Percentiles rank a stretch among this genome's conserved stretches.
Evolutionary conservation across 805 yeast genomes (phyloP).

Genomic region (Tetrapisispora namnaoensis): DNA sequence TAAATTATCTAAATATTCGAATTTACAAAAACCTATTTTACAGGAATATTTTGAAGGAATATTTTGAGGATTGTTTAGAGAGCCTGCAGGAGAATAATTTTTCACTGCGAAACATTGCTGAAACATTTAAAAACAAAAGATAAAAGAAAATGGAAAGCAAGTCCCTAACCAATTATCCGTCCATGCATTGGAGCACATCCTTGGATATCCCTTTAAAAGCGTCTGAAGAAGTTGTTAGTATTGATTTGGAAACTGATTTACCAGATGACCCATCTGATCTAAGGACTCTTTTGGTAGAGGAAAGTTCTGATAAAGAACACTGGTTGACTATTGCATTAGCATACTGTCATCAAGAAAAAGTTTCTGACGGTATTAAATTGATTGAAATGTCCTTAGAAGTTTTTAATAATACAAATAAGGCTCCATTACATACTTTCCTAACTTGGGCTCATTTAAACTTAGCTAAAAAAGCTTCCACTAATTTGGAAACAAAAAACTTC

Average conservation of each 20-base stretch:
- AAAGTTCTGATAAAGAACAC: slow-evolving; percentile 61
- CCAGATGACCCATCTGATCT: slow-evolving; percentile 87
- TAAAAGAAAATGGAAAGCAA: background rate
- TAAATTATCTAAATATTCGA: no score
- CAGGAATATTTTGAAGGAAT: no score
- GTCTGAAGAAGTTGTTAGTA: slow-evolving; percentile 75
- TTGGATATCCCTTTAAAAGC: slow-evolving; percentile 60
- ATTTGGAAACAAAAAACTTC: slow-evolving; percentile 20
- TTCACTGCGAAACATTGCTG: no score
- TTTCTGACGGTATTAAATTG: slow-evolving; percentile 55
- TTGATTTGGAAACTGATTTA: slow-evolving; percentile 69
- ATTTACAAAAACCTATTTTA: no score
- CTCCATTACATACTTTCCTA: slow-evolving; percentile 49
- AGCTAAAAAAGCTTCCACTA: slow-evolving; percentile 25
- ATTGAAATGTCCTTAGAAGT: slow-evolving; percentile 48
- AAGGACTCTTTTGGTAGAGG: slow-evolving; percentile 67
- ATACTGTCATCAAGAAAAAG: slow-evolving; percentile 52
- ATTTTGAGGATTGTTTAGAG: no score
- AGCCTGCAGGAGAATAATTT: no score
- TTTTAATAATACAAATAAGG: slow-evolving; percentile 29
- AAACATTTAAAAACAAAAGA: no score
- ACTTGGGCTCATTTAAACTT: slow-evolving; percentile 63
- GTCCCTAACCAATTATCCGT: slow-evolving; percentile 16
- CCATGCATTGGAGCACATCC: slow-evolving; percentile 25
- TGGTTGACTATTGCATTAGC: slow-evolving; percentile 83